A percentile compares a stretch with the other conserved stretches of the same genome.
Evolutionary conservation across 1,284 basidiomycete species (phyloP).

Genomic region (Thecaphora thlaspeos): DNA sequence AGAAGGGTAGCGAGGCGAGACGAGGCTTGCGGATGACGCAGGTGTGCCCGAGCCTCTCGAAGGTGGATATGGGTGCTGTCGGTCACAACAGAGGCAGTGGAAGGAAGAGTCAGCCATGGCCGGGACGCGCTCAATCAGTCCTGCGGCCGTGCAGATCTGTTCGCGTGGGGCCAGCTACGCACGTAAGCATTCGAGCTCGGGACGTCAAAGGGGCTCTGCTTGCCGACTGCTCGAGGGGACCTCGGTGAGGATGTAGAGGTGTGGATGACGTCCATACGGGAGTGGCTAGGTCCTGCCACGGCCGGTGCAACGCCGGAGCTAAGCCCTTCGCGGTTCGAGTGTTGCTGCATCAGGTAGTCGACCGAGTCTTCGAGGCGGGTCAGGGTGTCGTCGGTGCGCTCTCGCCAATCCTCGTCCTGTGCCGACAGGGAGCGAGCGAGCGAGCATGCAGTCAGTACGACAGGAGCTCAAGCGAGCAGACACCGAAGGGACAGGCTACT

Average conservation of each 20-base stretch:
- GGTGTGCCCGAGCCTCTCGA: not conserved
- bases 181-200: not conserved
- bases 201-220: conserved; percentile 1
- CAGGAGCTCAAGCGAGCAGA: no score
- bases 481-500: no score
- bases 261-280: conserved; percentile 8
- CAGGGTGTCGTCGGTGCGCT: conserved; percentile 43
- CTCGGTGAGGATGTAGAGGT: conserved; percentile 13
- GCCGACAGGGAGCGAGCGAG: not conserved
- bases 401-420: conserved; percentile 42
- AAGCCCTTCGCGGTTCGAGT: conserved; percentile 7
- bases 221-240: conserved; percentile 10
- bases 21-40: not conserved
- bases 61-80: conserved; percentile 6
- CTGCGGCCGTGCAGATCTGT: no score
- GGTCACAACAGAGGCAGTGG: no score
- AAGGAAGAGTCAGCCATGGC: no score
- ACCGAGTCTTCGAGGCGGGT: conserved; percentile 30
- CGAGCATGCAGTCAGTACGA: not conserved
- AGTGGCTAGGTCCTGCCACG: conserved; percentile 3
- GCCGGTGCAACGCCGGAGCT: conserved; percentile 3
- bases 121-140: no score
- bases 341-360: conserved; percentile 35
- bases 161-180: no score
- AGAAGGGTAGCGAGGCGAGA: not conserved